Evolutionary conservation across 2,329 filamentous ascomycete species (phyloP), one percentile per base, ranked within the genome.

Genomic region (Bimuria novae-zelandiae): DNA sequence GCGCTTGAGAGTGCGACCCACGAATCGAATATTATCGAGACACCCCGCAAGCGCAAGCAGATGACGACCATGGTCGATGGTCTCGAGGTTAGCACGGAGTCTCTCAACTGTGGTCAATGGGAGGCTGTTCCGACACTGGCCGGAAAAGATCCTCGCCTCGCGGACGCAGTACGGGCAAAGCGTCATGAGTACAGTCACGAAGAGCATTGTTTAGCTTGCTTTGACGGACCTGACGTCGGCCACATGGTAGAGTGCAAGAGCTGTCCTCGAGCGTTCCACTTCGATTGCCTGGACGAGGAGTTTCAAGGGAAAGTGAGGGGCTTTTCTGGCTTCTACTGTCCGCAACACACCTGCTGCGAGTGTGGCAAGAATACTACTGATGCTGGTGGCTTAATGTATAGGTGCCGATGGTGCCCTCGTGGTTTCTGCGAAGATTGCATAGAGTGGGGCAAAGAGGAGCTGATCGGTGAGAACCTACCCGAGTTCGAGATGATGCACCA

Each of bases 401-500:
- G 80, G 19, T 86, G 83, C 61, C 75, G 80, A 7, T 83, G 77
- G 75, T 87, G 84, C 56, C 77, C 80, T 23, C 69, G 70, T 2
- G 82, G 79, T 0, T 85, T 77, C 59, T 87, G 84, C 60, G 83
- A 86, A 50, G 80, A 84, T 39, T 86, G 83, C 60, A 63, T 86
- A 0, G 77, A 84, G 42, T 84, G 80, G 70, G 75, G 80, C 3
- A 71, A 73, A 2, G 76, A 77, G 0, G 71, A 73, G 3, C 76
- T 85, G 0, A 63, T 85, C 11, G 82, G 80, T 8, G 77, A 81
- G 21, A 78, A 76, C 12, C 67, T 84, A 0, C 74, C 77, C 1
- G 82, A 84, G 60, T 82, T 80, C 47, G 77, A 83, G 50, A 57
- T 80, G n/a, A 68, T 83, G 1, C 76, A 74, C 0, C 82, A 80